Conservation (phyloP, 1,284 basidiomycete species). For the Irpex lacteus region DNA sequence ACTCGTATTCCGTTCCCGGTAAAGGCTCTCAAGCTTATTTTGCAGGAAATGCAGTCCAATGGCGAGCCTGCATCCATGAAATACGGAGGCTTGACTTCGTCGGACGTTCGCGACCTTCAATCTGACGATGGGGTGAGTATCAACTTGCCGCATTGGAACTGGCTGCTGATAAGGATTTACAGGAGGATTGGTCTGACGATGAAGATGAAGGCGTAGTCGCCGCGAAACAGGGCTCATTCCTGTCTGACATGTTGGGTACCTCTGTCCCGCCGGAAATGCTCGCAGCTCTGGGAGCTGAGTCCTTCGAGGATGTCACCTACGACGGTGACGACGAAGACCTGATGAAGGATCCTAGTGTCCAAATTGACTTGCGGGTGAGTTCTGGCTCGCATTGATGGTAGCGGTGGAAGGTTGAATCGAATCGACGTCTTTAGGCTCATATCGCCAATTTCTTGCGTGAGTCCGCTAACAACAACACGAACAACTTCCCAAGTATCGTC, state of each 20-base stretch:
- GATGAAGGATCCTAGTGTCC: slow-evolving; percentile 81
- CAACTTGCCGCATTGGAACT: background rate
- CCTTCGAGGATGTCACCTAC: slow-evolving; percentile 58
- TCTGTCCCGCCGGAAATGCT: slow-evolving; percentile 10
- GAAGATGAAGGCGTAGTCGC: slow-evolving; percentile 31
- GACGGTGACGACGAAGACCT: slow-evolving; percentile 72
- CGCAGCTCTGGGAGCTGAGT: slow-evolving; percentile 21
- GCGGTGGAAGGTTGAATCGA: slow-evolving; percentile 14
- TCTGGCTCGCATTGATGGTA: slow-evolving; percentile 15
- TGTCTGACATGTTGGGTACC: slow-evolving; percentile 64
- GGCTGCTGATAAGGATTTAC: slow-evolving; percentile 6
- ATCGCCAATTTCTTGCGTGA: slow-evolving; percentile 68
- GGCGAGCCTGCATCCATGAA: slow-evolving; percentile 66
- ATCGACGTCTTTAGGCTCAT: slow-evolving; percentile 47
- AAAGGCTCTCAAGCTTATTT: slow-evolving; percentile 87
- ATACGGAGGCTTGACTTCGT: slow-evolving; percentile 31
- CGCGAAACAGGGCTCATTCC: slow-evolving; percentile 58
- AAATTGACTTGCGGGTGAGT: slow-evolving; percentile 84
- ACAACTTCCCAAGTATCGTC: slow-evolving; percentile 63
- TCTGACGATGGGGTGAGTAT: slow-evolving; percentile 76
- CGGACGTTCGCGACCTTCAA: slow-evolving; percentile 49
- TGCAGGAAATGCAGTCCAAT: slow-evolving; percentile 78
- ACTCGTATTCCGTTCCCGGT: slow-evolving; percentile 84
- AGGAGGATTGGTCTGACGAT: slow-evolving; percentile 90
- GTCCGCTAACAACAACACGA: slow-evolving; percentile 63